phyloP scores from a whole-genome alignment of 805 yeast genomes.

The Spathaspora passalidarum region DNA sequence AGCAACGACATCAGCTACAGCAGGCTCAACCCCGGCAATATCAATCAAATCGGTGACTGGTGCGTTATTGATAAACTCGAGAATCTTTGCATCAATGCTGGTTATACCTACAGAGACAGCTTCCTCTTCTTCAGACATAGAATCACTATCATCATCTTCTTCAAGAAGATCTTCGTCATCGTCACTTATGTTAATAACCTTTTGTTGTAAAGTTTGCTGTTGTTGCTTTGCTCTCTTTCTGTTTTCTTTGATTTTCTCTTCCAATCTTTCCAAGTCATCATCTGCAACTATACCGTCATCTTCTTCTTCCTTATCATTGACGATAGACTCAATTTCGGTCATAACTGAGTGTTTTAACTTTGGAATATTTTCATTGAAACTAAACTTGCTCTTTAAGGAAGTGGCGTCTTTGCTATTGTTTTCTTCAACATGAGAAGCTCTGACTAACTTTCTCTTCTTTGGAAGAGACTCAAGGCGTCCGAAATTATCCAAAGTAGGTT shows the following conservation, averaged over 20 bases:
- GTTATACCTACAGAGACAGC: slow-evolving; percentile 36
- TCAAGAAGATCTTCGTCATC: slow-evolving; percentile 43
- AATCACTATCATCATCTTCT: slow-evolving; percentile 47
- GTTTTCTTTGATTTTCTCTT: slow-evolving; percentile 37
- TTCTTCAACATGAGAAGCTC: slow-evolving; percentile 13
- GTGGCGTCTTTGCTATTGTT: slow-evolving; percentile 6
- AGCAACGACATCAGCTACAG: slow-evolving; percentile 62
- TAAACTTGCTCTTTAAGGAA: slow-evolving; percentile 7
- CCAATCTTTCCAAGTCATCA: slow-evolving; percentile 39
- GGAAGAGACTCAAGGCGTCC: slow-evolving; percentile 11
- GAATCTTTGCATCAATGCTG: slow-evolving; percentile 60
- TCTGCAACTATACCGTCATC: slow-evolving; percentile 14
- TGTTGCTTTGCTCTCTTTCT: slow-evolving; percentile 18
- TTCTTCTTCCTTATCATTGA: slow-evolving; percentile 20
- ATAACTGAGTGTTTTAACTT: slow-evolving; percentile 9
- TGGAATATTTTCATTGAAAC: slow-evolving; percentile 8
- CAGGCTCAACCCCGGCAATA: slow-evolving; percentile 67
- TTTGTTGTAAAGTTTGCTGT: slow-evolving; percentile 3
- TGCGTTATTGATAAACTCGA: slow-evolving; percentile 78
- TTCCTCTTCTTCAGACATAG: slow-evolving; percentile 43
- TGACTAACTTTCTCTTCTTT: slow-evolving; percentile 35
- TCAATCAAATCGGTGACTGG: slow-evolving; percentile 74
- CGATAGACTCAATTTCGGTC: slow-evolving; percentile 7
- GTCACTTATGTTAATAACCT: slow-evolving; percentile 21
- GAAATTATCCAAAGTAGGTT: slow-evolving; percentile 24